Evolutionary conservation across 805 yeast species (phyloP).

Genomic region (Yarrowia divulgata): DNA sequence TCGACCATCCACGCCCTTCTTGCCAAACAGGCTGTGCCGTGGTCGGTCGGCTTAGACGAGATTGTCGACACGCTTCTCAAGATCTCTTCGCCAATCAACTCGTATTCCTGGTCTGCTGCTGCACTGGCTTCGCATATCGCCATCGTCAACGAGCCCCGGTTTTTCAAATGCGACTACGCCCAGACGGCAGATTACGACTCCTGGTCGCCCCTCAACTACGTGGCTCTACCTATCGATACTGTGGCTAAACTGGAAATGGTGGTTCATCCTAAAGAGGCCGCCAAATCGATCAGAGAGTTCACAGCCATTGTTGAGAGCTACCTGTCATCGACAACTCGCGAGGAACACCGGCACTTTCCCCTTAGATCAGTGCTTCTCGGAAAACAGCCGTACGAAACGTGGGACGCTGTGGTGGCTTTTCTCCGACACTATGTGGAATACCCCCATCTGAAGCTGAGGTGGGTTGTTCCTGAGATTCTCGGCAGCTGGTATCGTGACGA

Average conservation of each 20-base stretch:
- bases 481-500: constrained; percentile 4
- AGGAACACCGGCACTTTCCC: constrained; percentile 15
- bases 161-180: constrained; percentile 27
- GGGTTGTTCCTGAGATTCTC: constrained; percentile 26
- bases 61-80: not conserved
- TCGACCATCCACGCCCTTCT: not conserved
- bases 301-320: constrained; percentile 2
- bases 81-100: not conserved
- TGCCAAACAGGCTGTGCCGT: constrained; percentile 24
- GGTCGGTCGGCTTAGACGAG: constrained; percentile 9
- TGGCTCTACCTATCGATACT: constrained; percentile 16
- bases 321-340: not conserved
- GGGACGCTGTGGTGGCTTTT: constrained; percentile 28
- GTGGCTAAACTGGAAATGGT: constrained; percentile 16
- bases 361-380: constrained; percentile 1
- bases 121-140: constrained; percentile 15
- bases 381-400: constrained; percentile 17
- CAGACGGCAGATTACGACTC: constrained; percentile 34
- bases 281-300: constrained; percentile 19
- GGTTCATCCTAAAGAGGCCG: not conserved
- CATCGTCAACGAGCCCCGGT: constrained; percentile 10
- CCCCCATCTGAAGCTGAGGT: constrained; percentile 15
- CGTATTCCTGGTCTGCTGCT: constrained; percentile 23
- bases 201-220: constrained; percentile 36
- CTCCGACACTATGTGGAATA: constrained; percentile 19